Evolutionary conservation across 2,329 filamentous ascomycete species (phyloP), one percentile per base, ranked within the genome.

Genomic region (Trichoderma polysporum): DNA sequence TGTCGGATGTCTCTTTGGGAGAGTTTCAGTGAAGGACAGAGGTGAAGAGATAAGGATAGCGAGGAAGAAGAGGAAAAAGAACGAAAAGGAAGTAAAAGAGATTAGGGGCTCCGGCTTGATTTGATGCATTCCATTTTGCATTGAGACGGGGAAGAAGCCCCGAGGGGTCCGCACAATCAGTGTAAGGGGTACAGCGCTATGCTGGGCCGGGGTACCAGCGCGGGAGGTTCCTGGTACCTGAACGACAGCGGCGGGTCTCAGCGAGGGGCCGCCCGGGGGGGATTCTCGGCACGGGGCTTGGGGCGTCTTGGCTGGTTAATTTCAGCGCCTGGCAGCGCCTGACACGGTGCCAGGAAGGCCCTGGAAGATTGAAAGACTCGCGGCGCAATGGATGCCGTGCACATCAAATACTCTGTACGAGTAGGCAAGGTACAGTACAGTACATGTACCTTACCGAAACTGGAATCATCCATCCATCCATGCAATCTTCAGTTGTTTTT

Each of bases 61-160:
- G 52, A 56, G 61, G 17, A 52, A 37, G 45, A 60, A 53, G 45
- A 45, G 33, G 41, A 52, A 56, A 57, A 50, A 57, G 49, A 45
- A 45, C 17, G 33, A 47, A 37, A 52, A 39, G 12, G 45, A 59
- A 41, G 63, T 39, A 53, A 41, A 45, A 59, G 64, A 66, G 64
- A 59, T 64, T 64, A 64, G 60, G 60, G 60, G 60, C 60, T 56
- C 50, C 50, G 52, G 50, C 49, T 54, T 64, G 60, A 33, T 54
- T 64, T 64, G 60, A 64, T 64, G 60, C 60, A 64, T 45, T 50
- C 49, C 60, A 64, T 45, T 50, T 60, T 52, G 58, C 58, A 54
- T 54, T 45, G 60, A 63, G 60, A 33, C 50, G 50, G 60, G 60
- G 50, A 31, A 39, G 29, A 58, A 58, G 52, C 53, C 31, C 62